Evolutionary conservation across 352 stramenopile genomes (phyloP), one percentile per base, ranked within the genome.

Genomic region (Aphanomyces cochlioides): DNA sequence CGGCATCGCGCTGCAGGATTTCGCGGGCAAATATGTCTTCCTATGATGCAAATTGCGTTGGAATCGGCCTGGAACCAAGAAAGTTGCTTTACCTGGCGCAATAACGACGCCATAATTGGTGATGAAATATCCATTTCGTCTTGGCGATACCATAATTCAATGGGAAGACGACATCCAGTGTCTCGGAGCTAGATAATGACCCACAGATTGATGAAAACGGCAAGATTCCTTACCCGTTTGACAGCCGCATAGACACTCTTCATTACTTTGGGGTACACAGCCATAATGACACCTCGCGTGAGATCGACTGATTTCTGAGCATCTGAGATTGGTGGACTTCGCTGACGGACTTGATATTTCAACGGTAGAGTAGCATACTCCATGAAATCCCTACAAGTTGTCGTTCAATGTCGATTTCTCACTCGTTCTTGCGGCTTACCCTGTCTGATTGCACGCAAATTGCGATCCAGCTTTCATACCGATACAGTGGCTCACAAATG

Each of bases 231-330:
- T 70, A 70, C 64, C 47, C 64, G 64, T 17, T 74, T 73, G 12
- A 79, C 65, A 13, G 72, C 73, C 5, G 74, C 72, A 56, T 76
- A 76, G 12, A 72, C 71, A 38, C 74, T 57, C 12, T 71, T 70
- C 67, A 78, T 72, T 19, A 78, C 65, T 47, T 78, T 78, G 34
- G 74, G 74, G 56, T 76, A 78, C 28, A 67, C 67, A n/a, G 75
- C 70, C 57, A 78, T 72, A 12, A 61, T 48, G 39, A 78, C 67
- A 37, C 74, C 74, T 19, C 64, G 40, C 4, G 45, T 66, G 12
- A 70, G 54, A 36, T 70, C 40, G 39, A 41, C n/a, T 15, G 17
- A 7, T 38, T 70, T 59, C 54, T 70, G n/a, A 10, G 43, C 53
- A 13, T 45, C 21, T 7, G 53, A 61, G 28, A 70, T 56, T n/a